Percentiles rank a stretch among this genome's conserved stretches.
These are phyloP conservation scores for Chalara sp. DNA, from an alignment of 2,329 filamentous ascomycete genomes.

Conservation along the genomic window DNA sequence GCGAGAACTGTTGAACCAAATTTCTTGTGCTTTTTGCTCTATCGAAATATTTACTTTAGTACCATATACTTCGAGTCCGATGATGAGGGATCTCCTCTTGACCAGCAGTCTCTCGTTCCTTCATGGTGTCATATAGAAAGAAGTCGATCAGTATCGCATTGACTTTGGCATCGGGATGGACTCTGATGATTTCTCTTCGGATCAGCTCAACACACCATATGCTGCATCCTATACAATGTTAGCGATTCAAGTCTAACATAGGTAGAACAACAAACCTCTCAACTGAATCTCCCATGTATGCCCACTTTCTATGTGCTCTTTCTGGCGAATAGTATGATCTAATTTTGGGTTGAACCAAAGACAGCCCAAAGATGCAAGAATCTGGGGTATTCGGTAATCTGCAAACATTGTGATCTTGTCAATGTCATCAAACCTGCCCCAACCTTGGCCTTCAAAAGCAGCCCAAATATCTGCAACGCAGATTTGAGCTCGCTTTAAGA, in stretches of 20 bases:
- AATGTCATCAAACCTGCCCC: slow-evolving; percentile 81
- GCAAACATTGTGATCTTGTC: slow-evolving; percentile 98
- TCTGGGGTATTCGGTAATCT: slow-evolving; percentile 94
- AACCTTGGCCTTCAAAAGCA: slow-evolving; percentile 76
- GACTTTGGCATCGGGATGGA: slow-evolving; percentile 62
- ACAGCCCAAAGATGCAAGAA: slow-evolving; percentile 76
- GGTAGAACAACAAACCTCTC: slow-evolving; percentile 49
- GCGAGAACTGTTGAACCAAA: too few species aligned
- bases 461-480: slow-evolving; percentile 96
- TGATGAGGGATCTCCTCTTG: slow-evolving; percentile 70
- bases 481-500: slow-evolving; percentile 94
- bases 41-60: slow-evolving; percentile 39
- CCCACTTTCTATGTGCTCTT: slow-evolving; percentile 62
- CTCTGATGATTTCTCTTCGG: slow-evolving; percentile 66
- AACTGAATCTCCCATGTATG: slow-evolving; percentile 80
- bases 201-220: slow-evolving; percentile 96
- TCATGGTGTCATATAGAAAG: slow-evolving; percentile 92
- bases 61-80: slow-evolving; percentile 91
- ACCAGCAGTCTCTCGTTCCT: slow-evolving; percentile 64
- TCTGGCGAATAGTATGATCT: slow-evolving; percentile 59
- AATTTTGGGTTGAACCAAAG: slow-evolving; percentile 78
- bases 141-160: slow-evolving; percentile 97
- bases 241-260: slow-evolving; percentile 1
- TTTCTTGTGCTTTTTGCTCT: too few species aligned
- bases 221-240: slow-evolving; percentile 59